Evolutionary conservation across 2,329 filamentous ascomycete species (phyloP).

Genomic region (Colletotrichum liaoningense): DNA sequence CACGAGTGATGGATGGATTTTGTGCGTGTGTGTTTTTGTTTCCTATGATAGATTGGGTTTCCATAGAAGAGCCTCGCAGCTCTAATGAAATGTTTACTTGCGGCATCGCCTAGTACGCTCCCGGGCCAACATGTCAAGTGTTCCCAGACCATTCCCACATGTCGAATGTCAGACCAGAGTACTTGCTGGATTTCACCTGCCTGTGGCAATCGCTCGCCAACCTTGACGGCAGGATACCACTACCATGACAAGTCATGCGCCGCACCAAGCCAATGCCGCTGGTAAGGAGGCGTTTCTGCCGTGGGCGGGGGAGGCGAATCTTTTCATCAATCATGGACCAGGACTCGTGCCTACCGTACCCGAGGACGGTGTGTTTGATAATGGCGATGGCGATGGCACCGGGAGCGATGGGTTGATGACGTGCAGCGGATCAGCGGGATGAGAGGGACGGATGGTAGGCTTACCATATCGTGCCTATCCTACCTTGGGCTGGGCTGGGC

Average conservation of each 20-base stretch:
- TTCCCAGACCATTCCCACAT: background rate
- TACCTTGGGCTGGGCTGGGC: no score
- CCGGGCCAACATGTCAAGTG: background rate
- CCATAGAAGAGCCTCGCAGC: slow-evolving; percentile 27
- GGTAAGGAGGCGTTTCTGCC: background rate
- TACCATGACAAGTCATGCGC: background rate
- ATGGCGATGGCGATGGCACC: no score
- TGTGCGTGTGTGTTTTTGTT: background rate
- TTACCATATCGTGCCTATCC: no score
- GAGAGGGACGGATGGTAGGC: background rate
- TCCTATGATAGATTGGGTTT: slow-evolving; percentile 11
- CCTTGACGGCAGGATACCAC: no score
- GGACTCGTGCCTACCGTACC: no score
- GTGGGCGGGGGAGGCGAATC: no score
- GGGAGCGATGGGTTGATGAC: slow-evolving; percentile 18
- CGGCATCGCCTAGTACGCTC: background rate
- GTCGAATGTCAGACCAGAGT: no score
- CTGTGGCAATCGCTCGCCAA: no score
- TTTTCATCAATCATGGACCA: no score
- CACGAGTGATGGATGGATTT: background rate
- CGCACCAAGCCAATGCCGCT: background rate
- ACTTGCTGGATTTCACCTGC: no score
- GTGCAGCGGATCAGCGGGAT: slow-evolving; percentile 23
- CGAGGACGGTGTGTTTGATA: slow-evolving; percentile 10
- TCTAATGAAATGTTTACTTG: slow-evolving; percentile 13